A percentile compares a stretch with the other conserved stretches of the same genome.
phyloP scores from a whole-genome alignment of 495 filamentous ascomycete species.

The Apiosordaria backusii region DNA sequence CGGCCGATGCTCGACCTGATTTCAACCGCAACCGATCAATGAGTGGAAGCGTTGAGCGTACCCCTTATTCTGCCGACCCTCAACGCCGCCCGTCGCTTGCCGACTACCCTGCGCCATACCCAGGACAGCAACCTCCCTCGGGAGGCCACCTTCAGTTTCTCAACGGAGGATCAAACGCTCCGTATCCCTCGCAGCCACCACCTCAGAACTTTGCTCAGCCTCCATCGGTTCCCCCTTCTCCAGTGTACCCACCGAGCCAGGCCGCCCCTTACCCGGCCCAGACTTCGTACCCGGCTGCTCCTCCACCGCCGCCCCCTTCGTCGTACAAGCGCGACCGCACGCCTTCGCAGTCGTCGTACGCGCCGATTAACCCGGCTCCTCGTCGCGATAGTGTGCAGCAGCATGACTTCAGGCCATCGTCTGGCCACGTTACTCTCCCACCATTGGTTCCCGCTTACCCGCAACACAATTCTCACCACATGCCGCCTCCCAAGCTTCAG shows the following conservation, averaged over 20 bases:
- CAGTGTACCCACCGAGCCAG: slow-evolving; percentile 38
- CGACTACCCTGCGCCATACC: slow-evolving; percentile 47
- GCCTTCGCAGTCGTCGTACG: slow-evolving; percentile 28
- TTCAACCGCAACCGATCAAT: slow-evolving; percentile 65
- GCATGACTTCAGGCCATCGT: slow-evolving; percentile 16
- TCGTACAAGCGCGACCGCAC: slow-evolving; percentile 29
- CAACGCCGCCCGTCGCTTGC: slow-evolving; percentile 54
- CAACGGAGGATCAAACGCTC: slow-evolving; percentile 26
- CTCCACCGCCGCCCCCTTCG: slow-evolving; percentile 41
- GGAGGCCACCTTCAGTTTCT: slow-evolving; percentile 38
- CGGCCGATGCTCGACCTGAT: slow-evolving; percentile 58
- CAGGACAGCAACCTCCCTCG: slow-evolving; percentile 36
- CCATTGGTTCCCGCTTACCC: slow-evolving; percentile 15
- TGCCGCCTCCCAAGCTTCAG: slow-evolving; percentile 7
- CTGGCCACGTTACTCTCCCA: slow-evolving; percentile 16
- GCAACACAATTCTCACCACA: slow-evolving; percentile 4
- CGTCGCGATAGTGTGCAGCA: slow-evolving; percentile 26
- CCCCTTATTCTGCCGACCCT: slow-evolving; percentile 44
- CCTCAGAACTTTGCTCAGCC: slow-evolving; percentile 41
- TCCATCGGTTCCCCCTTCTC: slow-evolving; percentile 43
- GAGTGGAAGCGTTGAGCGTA: slow-evolving; percentile 62
- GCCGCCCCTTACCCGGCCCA: slow-evolving; percentile 19
- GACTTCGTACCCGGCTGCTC: slow-evolving; percentile 36
- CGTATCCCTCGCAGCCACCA: slow-evolving; percentile 31
- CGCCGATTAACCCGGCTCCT: slow-evolving; percentile 25